Conservation (phyloP, 768 basidiomycete genomes). For the Aureoboletus auriporus region DNA sequence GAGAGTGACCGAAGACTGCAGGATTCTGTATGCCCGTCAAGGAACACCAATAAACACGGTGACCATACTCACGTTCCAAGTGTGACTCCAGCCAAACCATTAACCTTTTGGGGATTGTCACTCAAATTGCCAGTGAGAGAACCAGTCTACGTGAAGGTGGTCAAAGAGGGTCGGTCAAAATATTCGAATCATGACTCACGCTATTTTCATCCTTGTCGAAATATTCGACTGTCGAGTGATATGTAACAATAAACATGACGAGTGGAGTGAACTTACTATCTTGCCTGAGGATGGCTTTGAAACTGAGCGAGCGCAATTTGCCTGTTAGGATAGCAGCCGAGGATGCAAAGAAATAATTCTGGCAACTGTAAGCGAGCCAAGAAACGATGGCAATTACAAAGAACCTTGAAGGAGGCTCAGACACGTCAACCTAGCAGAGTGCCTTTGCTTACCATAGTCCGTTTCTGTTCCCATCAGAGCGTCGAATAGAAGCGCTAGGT, state of each 20-base stretch:
- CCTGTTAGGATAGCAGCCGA: conserved; percentile 69
- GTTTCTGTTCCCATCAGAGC: conserved; percentile 61
- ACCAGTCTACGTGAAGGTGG: conserved; percentile 53
- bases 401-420: conserved; percentile 42
- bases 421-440: conserved; percentile 1
- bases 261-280: conserved; percentile 52
- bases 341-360: conserved; percentile 67
- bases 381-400: conserved; percentile 78
- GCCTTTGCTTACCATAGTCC: conserved; percentile 51
- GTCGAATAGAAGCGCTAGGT: conserved; percentile 36
- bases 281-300: conserved; percentile 81
- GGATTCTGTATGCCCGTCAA: conserved; percentile 45
- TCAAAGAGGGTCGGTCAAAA: neutral
- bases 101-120: conserved; percentile 86
- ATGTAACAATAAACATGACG: neutral
- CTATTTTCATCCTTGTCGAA: conserved; percentile 87
- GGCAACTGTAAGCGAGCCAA: conserved; percentile 53
- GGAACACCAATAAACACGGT: neutral
- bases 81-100: conserved; percentile 83
- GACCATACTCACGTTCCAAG: conserved; percentile 61
- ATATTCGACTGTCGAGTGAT: conserved; percentile 56
- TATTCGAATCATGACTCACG: conserved; percentile 33
- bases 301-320: conserved; percentile 66
- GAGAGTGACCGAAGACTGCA: conserved; percentile 73
- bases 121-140: conserved; percentile 73